These are phyloP conservation scores for Breynia disticha DNA, from an alignment of 441 rosid species.

Conservation along the genomic window DNA sequence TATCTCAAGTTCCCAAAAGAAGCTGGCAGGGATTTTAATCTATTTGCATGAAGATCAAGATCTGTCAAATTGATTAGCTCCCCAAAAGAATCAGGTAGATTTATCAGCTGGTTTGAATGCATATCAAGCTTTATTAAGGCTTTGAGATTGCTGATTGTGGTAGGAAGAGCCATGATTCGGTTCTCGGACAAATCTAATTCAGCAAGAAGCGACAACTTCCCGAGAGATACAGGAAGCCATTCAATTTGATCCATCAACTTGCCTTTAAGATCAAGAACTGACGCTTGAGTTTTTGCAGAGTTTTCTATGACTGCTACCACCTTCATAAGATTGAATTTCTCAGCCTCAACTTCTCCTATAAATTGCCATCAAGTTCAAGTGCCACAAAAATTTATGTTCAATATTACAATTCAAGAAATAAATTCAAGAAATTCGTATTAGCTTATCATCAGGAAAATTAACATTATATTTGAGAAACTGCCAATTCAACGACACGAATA, in stretches of 20 bases:
- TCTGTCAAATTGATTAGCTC: constrained; percentile 35
- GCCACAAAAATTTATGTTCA: neutral
- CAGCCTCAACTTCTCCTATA: constrained; percentile 28
- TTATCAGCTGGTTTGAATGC: constrained; percentile 57
- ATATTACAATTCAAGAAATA: neutral
- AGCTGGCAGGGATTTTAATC: constrained; percentile 39
- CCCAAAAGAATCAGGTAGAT: constrained; percentile 51
- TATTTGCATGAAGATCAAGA: constrained; percentile 54
- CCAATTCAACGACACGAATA: constrained; percentile 1
- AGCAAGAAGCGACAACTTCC: constrained; percentile 34
- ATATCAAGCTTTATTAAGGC: constrained; percentile 40
- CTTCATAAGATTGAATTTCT: constrained; percentile 47
- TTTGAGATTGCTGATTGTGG: constrained; percentile 30
- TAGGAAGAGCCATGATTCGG: constrained; percentile 51
- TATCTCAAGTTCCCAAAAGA: constrained; percentile 40
- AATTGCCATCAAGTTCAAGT: constrained; percentile 3
- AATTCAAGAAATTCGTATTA: no score
- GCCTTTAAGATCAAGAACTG: constrained; percentile 48
- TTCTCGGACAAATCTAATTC: constrained; percentile 52
- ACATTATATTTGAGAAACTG: neutral
- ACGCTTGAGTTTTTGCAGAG: constrained; percentile 33
- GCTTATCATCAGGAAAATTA: no score
- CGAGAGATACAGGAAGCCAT: constrained; percentile 63
- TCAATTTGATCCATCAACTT: constrained; percentile 50
- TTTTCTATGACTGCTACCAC: constrained; percentile 47